A percentile compares a stretch with the other conserved stretches of the same genome.
phyloP scores from a whole-genome alignment of 345 rosid genomes.

The Brassica incana region DNA sequence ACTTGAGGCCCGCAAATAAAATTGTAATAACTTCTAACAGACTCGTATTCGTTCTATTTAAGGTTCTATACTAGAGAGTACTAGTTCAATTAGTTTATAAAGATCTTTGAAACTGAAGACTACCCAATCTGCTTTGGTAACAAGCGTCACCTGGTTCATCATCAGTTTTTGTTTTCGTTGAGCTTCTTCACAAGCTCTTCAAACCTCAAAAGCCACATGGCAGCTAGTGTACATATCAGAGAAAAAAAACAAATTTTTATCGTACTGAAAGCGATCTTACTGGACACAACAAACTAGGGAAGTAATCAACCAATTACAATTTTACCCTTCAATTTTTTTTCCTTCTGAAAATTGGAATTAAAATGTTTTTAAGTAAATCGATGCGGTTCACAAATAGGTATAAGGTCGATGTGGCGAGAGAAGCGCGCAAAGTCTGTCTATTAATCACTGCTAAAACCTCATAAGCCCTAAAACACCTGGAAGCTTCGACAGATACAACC shows the following conservation, averaged over 20 bases:
- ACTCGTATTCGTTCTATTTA: not conserved
- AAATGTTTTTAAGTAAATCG: constrained; percentile 22
- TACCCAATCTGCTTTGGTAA: constrained; percentile 44
- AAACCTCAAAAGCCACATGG: not conserved
- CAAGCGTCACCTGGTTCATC: constrained; percentile 72
- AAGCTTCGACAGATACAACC: constrained; percentile 1
- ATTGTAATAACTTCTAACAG: constrained; percentile 13
- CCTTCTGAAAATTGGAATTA: not conserved
- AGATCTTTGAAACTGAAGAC: constrained; percentile 45
- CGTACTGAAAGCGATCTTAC: not conserved
- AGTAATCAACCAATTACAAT: not conserved
- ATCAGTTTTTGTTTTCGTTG: not conserved
- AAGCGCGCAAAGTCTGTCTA: constrained; percentile 12
- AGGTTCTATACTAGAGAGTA: not conserved
- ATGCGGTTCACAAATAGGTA: constrained; percentile 33
- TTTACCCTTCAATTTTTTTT: not conserved
- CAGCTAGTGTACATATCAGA: not conserved
- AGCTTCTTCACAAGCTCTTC: not conserved
- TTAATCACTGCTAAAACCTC: constrained; percentile 19
- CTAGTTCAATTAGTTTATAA: not conserved
- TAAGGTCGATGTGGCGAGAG: constrained; percentile 8
- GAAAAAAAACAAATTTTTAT: not conserved
- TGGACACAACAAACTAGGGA: not conserved
- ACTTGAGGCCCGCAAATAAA: constrained; percentile 7
- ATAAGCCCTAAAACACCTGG: constrained; percentile 42